A percentile compares a stretch with the other conserved stretches of the same genome.
Evolutionary conservation across 306 rosid genomes (phyloP).

Genomic region (Quercus berberidifolia): DNA sequence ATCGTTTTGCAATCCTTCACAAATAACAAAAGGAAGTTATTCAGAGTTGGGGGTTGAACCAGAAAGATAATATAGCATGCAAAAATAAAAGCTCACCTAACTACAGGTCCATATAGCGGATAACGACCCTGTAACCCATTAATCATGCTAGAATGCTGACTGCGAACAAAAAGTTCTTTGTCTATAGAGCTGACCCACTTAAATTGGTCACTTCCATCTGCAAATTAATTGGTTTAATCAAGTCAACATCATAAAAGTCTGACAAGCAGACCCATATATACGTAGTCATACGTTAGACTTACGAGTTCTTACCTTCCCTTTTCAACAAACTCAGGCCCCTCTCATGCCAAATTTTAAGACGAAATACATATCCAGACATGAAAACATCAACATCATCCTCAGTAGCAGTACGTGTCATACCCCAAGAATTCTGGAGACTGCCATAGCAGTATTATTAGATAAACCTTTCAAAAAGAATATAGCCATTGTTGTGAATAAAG

Average conservation of each 20-base stretch:
- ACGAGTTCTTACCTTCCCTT: slow-evolving; percentile 53
- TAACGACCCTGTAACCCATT: slow-evolving; percentile 78
- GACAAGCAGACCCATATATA: background rate
- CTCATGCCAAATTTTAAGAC: slow-evolving; percentile 90
- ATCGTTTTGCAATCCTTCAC: slow-evolving; percentile 91
- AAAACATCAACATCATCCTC: slow-evolving; percentile 76
- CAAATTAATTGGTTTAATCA: slow-evolving; percentile 25
- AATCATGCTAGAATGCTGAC: slow-evolving; percentile 92
- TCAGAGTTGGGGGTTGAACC: slow-evolving; percentile 22
- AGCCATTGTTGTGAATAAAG: slow-evolving; percentile 7
- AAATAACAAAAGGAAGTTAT: slow-evolving; percentile 13
- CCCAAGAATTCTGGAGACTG: slow-evolving; percentile 85
- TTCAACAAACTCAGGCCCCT: slow-evolving; percentile 77
- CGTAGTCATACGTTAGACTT: background rate
- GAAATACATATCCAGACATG: slow-evolving; percentile 85
- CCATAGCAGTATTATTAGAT: slow-evolving; percentile 33
- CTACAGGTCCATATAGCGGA: slow-evolving; percentile 76
- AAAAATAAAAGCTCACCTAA: slow-evolving; percentile 52
- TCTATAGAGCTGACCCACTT: slow-evolving; percentile 57
- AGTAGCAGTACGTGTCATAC: slow-evolving; percentile 67
- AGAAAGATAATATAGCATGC: slow-evolving; percentile 3
- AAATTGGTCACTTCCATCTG: slow-evolving; percentile 55
- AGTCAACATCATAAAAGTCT: slow-evolving; percentile 18
- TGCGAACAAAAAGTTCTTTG: slow-evolving; percentile 55
- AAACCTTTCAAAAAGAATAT: slow-evolving; percentile 15